A percentile compares a stretch with the other conserved stretches of the same genome.
Conservation (phyloP, 208 protist genomes). For the Acanthamoeba castellanii region DNA sequence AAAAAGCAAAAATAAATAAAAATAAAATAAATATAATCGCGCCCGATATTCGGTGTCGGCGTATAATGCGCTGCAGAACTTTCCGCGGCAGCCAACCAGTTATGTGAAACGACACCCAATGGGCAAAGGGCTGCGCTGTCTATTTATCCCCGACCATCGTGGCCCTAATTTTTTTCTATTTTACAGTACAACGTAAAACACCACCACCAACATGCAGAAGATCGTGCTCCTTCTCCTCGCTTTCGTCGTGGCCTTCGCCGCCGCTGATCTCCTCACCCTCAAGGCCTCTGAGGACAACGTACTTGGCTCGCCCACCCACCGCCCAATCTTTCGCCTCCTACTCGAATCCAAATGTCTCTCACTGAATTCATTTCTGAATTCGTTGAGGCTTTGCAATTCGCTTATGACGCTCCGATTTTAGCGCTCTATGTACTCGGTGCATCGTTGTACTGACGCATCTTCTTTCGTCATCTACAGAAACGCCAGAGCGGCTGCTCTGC, state of each 20-base stretch:
- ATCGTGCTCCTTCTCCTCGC: neutral
- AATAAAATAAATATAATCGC: neutral
- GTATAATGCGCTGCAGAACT: too few species aligned
- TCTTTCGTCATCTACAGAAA: neutral
- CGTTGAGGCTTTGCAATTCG: neutral
- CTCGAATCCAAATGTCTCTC: too few species aligned
- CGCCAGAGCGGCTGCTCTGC: conserved; percentile 14
- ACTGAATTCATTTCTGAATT: neutral
- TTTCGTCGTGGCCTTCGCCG: conserved; percentile 5
- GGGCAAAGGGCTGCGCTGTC: neutral
- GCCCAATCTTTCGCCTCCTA: too few species aligned
- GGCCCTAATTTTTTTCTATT: neutral
- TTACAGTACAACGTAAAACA: neutral
- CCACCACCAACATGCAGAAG: conserved; percentile 13
- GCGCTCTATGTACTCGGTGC: neutral
- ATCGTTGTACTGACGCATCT: neutral
- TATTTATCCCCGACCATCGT: neutral
- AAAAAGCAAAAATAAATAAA: neutral
- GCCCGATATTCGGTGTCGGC: too few species aligned
- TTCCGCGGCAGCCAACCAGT: neutral
- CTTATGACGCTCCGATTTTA: neutral
- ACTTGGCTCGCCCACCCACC: neutral
- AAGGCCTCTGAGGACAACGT: neutral
- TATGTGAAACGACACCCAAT: neutral
- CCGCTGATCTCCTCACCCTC: conserved; percentile 4